Conservation (phyloP, 2,329 filamentous ascomycete genomes). For the Aureobasidium subglaciale region DNA sequence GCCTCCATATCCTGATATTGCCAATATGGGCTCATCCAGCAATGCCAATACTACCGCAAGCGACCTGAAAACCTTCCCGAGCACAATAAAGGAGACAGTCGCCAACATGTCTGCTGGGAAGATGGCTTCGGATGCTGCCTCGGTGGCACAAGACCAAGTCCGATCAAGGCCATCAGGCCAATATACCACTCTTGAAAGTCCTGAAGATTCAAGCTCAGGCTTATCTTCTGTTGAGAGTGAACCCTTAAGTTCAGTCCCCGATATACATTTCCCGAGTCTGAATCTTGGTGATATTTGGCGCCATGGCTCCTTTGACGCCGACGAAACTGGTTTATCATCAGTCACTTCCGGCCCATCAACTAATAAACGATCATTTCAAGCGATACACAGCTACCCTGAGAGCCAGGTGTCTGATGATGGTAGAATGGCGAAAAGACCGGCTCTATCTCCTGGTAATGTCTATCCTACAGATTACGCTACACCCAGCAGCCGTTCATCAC, state of each 20-base stretch:
- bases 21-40: not conserved
- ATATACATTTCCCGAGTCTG: not conserved
- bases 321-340: constrained; percentile 18
- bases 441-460: constrained; percentile 3
- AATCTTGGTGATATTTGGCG: constrained; percentile 15
- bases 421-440: constrained; percentile 14
- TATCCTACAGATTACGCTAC: not conserved
- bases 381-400: constrained; percentile 12
- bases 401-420: constrained; percentile 10
- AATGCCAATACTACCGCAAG: not conserved
- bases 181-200: not conserved
- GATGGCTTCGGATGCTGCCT: not conserved
- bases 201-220: constrained; percentile 8
- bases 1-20: constrained; percentile 13
- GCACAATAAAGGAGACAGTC: not conserved
- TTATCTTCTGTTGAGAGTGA: constrained; percentile 15
- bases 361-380: constrained; percentile 14
- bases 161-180: constrained; percentile 1
- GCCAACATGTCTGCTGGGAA: not conserved
- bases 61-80: not conserved
- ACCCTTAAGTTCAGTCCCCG: constrained; percentile 2
- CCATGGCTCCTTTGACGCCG: constrained; percentile 15
- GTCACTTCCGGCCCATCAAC: constrained; percentile 16
- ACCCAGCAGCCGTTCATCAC: not conserved
- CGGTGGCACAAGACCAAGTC: not conserved